Conservation (phyloP, 257 asterid genomes). For the Hygrophila difformis region DNA sequence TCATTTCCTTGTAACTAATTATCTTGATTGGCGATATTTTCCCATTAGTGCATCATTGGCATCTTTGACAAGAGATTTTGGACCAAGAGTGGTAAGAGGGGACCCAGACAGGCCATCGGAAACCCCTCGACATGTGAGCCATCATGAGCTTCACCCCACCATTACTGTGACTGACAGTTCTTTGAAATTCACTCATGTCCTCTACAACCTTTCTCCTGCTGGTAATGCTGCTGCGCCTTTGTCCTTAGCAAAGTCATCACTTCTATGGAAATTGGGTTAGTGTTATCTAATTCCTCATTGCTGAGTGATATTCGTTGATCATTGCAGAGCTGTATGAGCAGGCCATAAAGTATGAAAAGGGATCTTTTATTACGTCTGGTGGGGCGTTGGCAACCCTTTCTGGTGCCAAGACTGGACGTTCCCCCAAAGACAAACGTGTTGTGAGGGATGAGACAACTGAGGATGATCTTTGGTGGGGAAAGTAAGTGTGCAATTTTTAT, state of each 20-base stretch:
- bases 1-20: not conserved
- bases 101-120: constrained; percentile 32
- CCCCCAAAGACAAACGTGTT: constrained; percentile 53
- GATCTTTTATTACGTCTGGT: constrained; percentile 38
- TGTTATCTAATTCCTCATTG: not conserved
- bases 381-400: constrained; percentile 52
- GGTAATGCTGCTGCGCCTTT: constrained; percentile 10
- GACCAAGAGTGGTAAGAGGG: constrained; percentile 35
- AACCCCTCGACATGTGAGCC: constrained; percentile 25
- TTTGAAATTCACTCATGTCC: constrained; percentile 36
- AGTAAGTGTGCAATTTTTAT: constrained; percentile 18
- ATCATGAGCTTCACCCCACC: constrained; percentile 20
- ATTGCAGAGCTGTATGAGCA: constrained; percentile 40
- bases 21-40: not conserved
- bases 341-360: constrained; percentile 40
- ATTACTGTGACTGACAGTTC: constrained; percentile 30
- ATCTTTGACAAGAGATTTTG: constrained; percentile 33
- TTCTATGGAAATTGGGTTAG: not conserved
- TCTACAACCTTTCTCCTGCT: constrained; percentile 37
- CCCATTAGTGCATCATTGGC: constrained; percentile 30
- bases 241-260: not conserved
- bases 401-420: constrained; percentile 49
- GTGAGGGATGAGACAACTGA: constrained; percentile 34
- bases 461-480: constrained; percentile 53
- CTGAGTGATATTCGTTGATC: not conserved